Evolutionary conservation across 2,329 filamentous ascomycete genomes (phyloP).

Genomic region (Coniella vitis): DNA sequence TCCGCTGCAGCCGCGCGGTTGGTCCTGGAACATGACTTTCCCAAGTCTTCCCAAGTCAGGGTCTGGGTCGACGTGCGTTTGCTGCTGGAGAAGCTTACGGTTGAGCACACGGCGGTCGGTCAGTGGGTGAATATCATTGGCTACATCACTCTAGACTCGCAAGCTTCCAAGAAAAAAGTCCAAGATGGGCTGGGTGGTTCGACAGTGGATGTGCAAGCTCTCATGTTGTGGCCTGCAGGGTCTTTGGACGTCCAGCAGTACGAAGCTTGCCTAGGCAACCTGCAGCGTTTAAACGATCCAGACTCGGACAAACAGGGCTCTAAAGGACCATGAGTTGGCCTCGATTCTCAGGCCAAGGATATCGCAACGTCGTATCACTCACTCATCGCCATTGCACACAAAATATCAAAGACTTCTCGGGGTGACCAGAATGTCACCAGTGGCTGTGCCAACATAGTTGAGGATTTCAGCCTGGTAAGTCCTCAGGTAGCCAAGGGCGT

Average conservation of each 20-base stretch:
- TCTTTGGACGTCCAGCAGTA: conserved; percentile 66
- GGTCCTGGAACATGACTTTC: conserved; percentile 61
- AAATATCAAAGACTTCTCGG: too few relatives aligned
- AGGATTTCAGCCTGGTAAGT: too few relatives aligned
- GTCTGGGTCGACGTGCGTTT: conserved; percentile 66
- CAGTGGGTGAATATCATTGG: conserved; percentile 87
- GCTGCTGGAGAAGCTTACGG: conserved; percentile 57
- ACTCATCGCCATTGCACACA: too few relatives aligned
- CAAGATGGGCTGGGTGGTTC: conserved; percentile 8
- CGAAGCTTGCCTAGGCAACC: conserved; percentile 47
- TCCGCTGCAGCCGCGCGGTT: conserved; percentile 52
- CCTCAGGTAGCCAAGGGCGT: too few relatives aligned
- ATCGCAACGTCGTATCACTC: too few relatives aligned
- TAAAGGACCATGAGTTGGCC: background rate
- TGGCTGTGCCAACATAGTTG: too few relatives aligned
- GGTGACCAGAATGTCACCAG: too few relatives aligned
- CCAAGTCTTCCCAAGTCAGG: conserved; percentile 35
- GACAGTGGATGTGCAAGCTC: conserved; percentile 56
- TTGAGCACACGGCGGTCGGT: conserved; percentile 62
- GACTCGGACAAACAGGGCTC: background rate
- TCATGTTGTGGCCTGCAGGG: conserved; percentile 72
- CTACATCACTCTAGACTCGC: conserved; percentile 48
- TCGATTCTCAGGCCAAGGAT: too few relatives aligned
- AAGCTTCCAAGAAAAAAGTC: background rate
- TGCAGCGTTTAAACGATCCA: background rate